Evolutionary conservation across 352 stramenopile genomes (phyloP).

Genomic region (Pythium oligandrum): DNA sequence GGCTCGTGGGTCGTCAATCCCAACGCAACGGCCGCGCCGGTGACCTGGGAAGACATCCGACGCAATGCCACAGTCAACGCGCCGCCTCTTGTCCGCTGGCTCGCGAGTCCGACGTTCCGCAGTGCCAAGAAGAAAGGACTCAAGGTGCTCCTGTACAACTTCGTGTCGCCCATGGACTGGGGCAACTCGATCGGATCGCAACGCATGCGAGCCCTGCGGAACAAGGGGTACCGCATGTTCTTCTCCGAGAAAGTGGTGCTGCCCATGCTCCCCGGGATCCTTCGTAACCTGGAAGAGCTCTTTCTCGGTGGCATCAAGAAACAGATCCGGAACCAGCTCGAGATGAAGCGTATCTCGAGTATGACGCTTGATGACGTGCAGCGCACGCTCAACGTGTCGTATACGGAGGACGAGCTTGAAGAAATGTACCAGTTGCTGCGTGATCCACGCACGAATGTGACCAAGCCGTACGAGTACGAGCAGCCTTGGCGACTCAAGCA

Average conservation of each 20-base stretch:
- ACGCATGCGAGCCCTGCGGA: slow-evolving; percentile 26
- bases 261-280: slow-evolving; percentile 30
- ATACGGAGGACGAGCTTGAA: not conserved
- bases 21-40: slow-evolving; percentile 2
- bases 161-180: slow-evolving; percentile 43
- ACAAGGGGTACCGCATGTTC: slow-evolving; percentile 33
- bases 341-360: not conserved
- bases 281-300: slow-evolving; percentile 24
- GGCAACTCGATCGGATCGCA: slow-evolving; percentile 26
- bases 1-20: slow-evolving; percentile 32
- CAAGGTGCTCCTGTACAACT: slow-evolving; percentile 37
- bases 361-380: not conserved
- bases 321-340: slow-evolving; percentile 9
- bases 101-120: slow-evolving; percentile 23
- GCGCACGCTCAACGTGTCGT: not conserved
- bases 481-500: not conserved
- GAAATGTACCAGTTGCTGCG: not conserved
- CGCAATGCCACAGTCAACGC: slow-evolving; percentile 14
- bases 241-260: slow-evolving; percentile 32
- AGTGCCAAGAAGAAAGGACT: slow-evolving; percentile 27
- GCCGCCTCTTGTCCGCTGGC: slow-evolving; percentile 22
- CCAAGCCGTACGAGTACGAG: not conserved
- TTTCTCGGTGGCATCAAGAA: slow-evolving; percentile 39
- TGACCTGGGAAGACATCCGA: slow-evolving; percentile 10
- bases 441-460: not conserved